Evolutionary conservation across 2,329 filamentous ascomycete species (phyloP).

Genomic region (Rugonectria rugulosa): DNA sequence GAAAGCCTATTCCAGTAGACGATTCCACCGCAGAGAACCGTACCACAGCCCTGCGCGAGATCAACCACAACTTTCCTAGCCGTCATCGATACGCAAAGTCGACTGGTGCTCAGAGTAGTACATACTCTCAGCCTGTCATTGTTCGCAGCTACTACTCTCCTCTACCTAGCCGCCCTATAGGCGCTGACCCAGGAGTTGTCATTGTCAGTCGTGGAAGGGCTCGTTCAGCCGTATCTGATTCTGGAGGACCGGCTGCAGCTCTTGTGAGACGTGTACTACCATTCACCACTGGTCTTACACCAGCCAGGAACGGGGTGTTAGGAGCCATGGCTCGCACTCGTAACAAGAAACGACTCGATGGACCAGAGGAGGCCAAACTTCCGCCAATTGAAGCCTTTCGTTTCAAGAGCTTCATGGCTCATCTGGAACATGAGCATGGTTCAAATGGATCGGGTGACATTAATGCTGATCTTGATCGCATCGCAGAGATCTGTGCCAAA

Average conservation of each 20-base stretch:
- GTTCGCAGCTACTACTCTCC: constrained; percentile 69
- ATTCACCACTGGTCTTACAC: constrained; percentile 42
- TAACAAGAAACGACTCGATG: constrained; percentile 45
- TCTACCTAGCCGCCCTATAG: constrained; percentile 43
- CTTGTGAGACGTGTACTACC: constrained; percentile 42
- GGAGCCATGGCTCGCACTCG: constrained; percentile 54
- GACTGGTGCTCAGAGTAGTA: constrained; percentile 62
- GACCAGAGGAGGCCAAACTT: constrained; percentile 53
- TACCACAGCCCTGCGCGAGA: constrained; percentile 66
- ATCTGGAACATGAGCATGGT: constrained; percentile 54
- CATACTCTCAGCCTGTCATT: constrained; percentile 71
- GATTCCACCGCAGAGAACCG: constrained; percentile 62
- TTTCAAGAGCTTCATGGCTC: constrained; percentile 70
- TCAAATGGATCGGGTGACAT: constrained; percentile 55
- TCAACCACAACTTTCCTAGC: constrained; percentile 65
- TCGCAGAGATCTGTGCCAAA: constrained; percentile 72
- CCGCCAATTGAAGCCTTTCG: constrained; percentile 70
- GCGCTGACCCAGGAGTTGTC: constrained; percentile 41
- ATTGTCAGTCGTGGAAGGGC: constrained; percentile 40
- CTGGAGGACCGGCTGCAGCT: constrained; percentile 38
- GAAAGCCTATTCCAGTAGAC: constrained; percentile 63
- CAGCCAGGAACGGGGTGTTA: constrained; percentile 49
- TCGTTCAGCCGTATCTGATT: constrained; percentile 38
- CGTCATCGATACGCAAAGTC: constrained; percentile 65
- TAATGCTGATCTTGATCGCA: constrained; percentile 66